Evolutionary conservation across 78 protist genomes (phyloP), one percentile per base, ranked within the genome.

Genomic region (Cyanophora paradoxa): DNA sequence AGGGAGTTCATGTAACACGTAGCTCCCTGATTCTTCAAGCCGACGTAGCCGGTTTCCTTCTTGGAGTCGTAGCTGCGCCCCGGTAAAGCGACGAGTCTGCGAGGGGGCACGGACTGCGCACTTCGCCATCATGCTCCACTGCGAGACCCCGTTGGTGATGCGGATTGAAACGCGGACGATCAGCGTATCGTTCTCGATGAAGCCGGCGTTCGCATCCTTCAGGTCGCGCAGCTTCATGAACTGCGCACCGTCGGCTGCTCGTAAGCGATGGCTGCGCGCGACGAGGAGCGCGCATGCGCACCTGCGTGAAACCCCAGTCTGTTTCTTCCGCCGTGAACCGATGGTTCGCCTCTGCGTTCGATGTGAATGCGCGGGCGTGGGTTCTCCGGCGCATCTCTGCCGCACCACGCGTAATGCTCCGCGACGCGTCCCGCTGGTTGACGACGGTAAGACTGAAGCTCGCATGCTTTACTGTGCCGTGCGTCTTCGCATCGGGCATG

Each of bases 1-100:
- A 81, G 61, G 4, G 89, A 78, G 79, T 88, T 88, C 84, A 86
- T 76, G 88, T 92, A 92, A 78, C 93, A 88, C 34, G 96, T 88
- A 13, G 92, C 89, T 68, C 74, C 88, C 56, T 91, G 95, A 74
- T 91, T 91, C 26, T 61, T 30, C 14, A 91, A 71, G 17, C 95
- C 95, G n/a, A 79, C 87, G 37, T 17, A 82, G 7, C 87, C 85
- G 6, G 88, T 80, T 70, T 44, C 82, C 72, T 66, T 72, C 73
- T 70, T 69, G 22, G 83, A 52, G 46, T 87, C 85, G 75, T 68
- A 71, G 31, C 8, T 0, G 46, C 41, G 33, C 67, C 46, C n/a
- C 8, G 57, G 50, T 11, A 31, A n/a, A n/a, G n/a, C n/a, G n/a
- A n/a, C 56, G 14, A 20, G 56, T 48, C 56, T 48, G 56, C 56